Percentiles rank a stretch among this genome's conserved stretches.
These are phyloP conservation scores for Lophiotrema nucula DNA, from an alignment of 495 filamentous ascomycete species.

Conservation along the genomic window DNA sequence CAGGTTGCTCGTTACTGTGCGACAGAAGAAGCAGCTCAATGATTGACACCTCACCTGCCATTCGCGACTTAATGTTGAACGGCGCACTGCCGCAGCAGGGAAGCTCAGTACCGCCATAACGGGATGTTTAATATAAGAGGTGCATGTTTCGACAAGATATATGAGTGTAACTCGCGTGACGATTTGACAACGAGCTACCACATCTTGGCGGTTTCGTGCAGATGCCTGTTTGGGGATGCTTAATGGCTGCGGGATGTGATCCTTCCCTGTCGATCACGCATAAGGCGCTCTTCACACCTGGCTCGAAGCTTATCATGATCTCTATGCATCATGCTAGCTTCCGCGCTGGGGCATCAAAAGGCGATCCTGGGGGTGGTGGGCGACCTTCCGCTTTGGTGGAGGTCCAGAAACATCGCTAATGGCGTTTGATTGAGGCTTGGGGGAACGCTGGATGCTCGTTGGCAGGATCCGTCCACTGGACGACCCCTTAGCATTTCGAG, in stretches of 20 bases:
- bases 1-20: too few relatives aligned
- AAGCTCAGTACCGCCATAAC: constrained; percentile 1
- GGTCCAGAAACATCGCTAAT: constrained; percentile 1
- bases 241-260: constrained; percentile 5
- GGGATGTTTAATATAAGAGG: constrained; percentile 19
- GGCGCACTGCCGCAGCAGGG: constrained; percentile 10
- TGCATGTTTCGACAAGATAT: background rate
- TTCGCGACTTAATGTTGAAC: background rate
- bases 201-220: constrained; percentile 8
- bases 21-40: background rate
- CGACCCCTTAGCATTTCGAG: too few relatives aligned
- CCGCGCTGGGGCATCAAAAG: background rate
- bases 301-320: constrained; percentile 11
- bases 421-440: too few relatives aligned
- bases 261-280: constrained; percentile 24
- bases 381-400: constrained; percentile 28
- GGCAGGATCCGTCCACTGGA: too few relatives aligned
- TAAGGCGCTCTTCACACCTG: constrained; percentile 1
- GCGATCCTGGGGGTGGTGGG: background rate
- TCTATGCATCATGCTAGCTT: constrained; percentile 7
- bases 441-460: too few relatives aligned
- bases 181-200: constrained; percentile 16
- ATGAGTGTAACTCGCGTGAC: constrained; percentile 10
- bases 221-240: constrained; percentile 19
- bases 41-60: constrained; percentile 18